Base-by-base conservation (phyloP, 345 rosid genomes). In the Citrus trifoliata region DNA sequence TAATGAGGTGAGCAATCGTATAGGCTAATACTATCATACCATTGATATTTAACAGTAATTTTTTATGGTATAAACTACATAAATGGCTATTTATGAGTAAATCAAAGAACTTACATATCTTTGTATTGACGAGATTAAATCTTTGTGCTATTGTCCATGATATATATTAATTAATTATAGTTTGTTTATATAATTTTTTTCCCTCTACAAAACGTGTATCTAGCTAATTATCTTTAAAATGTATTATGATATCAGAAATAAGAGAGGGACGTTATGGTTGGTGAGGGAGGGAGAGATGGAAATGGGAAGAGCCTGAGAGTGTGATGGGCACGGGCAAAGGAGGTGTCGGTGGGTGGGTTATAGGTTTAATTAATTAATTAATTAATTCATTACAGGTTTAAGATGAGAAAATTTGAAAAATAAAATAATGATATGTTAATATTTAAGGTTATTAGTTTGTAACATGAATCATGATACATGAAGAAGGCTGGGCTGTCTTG, bases 311-410 rank as follows among this genome's bases (percentile, higher is more conserved):
- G 79, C 40, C 72, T 79, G 67, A 48, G 73, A 70, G 83, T 70
- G 82, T 68, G 81, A 80, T 79, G 24, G 70, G 87, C 90, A 84
- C 86, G 90, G 78, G 88, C 79, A 82, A 86, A 84, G 85, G 85
- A 82, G 77, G 79, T 82, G 83, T 51, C 53, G 65, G 64, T n/a
- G 48, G 60, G 62, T 40, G 61, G 70, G 51, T 28, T 22, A 19
- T 13, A 6, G n/a, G 25, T 21, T 37, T 25, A 28, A 53, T 19
- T 24, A 38, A 13, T 48, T 33, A 33, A 33, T 32, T 4, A 32
- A 4, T 32, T 33, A 33, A 33, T 33, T 33, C 4, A 33, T 33
- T 53, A 53, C 2, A 53, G 58, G 58, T 18, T 53, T 16, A 53
- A 53, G 22, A 16, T 18, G 7, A 19, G 58, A 53, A 53, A 53